Evolutionary conservation across 139 green algal species (phyloP).

Genomic region (Chlorella sp.): DNA sequence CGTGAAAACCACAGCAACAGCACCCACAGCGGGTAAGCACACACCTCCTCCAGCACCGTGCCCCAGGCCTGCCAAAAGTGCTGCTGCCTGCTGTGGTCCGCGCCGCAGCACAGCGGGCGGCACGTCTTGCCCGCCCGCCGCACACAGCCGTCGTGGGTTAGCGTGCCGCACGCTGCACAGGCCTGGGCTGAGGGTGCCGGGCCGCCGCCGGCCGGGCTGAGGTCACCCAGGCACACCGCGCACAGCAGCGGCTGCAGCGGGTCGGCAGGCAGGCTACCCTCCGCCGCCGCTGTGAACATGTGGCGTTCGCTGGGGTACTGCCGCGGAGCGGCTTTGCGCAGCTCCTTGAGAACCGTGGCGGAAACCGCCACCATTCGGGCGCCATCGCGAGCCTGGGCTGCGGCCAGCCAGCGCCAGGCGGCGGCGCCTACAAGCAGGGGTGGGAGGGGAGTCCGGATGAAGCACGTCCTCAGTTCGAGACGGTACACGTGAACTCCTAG

Average conservation of each 20-base stretch:
- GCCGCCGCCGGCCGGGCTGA: conserved; percentile 12
- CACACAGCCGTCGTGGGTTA: conserved; percentile 64
- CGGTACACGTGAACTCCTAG: too few species aligned
- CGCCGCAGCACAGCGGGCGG: conserved; percentile 43
- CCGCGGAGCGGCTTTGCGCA: not conserved
- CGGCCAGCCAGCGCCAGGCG: not conserved
- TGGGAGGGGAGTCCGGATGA: too few species aligned
- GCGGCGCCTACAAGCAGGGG: too few species aligned
- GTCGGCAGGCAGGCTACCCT: not conserved
- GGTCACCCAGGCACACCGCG: conserved; percentile 37
- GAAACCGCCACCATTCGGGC: conserved; percentile 5
- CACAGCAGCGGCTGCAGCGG: conserved; percentile 44
- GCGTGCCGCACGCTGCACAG: conserved; percentile 68
- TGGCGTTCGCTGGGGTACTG: not conserved
- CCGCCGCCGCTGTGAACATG: not conserved
- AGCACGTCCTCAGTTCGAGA: too few species aligned
- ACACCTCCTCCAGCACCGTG: not conserved
- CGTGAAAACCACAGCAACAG: not conserved
- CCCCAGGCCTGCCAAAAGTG: conserved; percentile 41
- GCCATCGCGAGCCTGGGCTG: not conserved
- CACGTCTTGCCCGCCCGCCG: conserved; percentile 34
- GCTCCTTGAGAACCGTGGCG: not conserved
- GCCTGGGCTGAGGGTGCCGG: conserved; percentile 28
- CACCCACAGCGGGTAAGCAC: not conserved
- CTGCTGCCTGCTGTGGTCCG: conserved; percentile 26